Evolutionary conservation across 352 stramenopile genomes (phyloP).

Genomic region (Globisporangium lucens): DNA sequence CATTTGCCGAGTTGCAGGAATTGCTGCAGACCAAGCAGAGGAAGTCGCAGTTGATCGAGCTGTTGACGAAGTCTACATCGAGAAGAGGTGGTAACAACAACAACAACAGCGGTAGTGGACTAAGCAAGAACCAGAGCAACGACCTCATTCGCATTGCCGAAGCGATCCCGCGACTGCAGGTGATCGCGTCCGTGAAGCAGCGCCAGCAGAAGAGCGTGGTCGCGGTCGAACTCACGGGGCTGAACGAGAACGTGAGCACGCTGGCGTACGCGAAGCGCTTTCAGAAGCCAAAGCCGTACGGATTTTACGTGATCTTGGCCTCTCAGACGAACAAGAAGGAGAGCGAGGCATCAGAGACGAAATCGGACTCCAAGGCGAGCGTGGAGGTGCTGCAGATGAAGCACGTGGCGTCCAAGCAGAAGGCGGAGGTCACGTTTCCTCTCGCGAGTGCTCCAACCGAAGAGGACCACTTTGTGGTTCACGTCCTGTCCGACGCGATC

Average conservation of each 20-base stretch:
- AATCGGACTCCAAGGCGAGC: neutral
- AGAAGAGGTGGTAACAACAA: conserved; percentile 11
- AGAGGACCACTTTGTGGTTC: conserved; percentile 24
- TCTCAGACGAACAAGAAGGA: conserved; percentile 6
- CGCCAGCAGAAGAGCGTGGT: conserved; percentile 25
- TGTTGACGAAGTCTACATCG: conserved; percentile 27
- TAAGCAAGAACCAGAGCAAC: conserved; percentile 34
- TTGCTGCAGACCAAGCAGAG: conserved; percentile 24
- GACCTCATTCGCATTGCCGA: conserved; percentile 47
- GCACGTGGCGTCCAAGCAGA: conserved; percentile 51
- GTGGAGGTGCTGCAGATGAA: conserved; percentile 51
- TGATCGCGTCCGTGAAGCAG: conserved; percentile 22
- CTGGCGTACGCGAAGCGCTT: conserved; percentile 42
- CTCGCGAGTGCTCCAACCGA: conserved; percentile 11
- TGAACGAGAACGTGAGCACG: conserved; percentile 27
- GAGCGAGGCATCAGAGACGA: neutral
- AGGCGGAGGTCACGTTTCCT: conserved; percentile 31
- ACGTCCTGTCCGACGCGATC: conserved; percentile 58
- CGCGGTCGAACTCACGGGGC: conserved; percentile 34
- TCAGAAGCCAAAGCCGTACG: conserved; percentile 66
- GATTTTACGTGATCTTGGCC: conserved; percentile 67
- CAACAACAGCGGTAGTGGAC: conserved; percentile 10
- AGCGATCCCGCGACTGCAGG: conserved; percentile 38
- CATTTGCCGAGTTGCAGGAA: conserved; percentile 34
- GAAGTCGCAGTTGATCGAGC: conserved; percentile 34